Evolutionary conservation across 2,329 filamentous ascomycete species (phyloP).

Genomic region (Phialophora expanda): DNA sequence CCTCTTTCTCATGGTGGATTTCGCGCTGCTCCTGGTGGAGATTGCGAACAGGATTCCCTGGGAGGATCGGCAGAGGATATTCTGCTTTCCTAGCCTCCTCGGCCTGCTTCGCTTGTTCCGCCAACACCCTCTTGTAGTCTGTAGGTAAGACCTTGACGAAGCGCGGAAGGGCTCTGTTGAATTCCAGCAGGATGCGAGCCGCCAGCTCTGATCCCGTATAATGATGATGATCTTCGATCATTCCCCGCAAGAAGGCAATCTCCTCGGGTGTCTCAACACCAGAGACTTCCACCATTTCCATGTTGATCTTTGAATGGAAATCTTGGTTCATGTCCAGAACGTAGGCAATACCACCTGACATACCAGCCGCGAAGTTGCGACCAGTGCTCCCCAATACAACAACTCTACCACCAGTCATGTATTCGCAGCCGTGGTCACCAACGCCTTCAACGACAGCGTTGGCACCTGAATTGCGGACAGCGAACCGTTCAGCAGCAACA

Average conservation of each 20-base stretch:
- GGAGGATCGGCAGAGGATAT: conserved; percentile 78
- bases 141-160: conserved; percentile 93
- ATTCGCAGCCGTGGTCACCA: conserved; percentile 96
- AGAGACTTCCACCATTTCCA: conserved; percentile 94
- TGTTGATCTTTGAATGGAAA: conserved; percentile 92
- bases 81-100: conserved; percentile 83
- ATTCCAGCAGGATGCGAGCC: conserved; percentile 91
- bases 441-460: conserved; percentile 96
- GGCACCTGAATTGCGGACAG: conserved; percentile 93
- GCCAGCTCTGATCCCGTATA: conserved; percentile 96
- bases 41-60: conserved; percentile 65
- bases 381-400: conserved; percentile 86
- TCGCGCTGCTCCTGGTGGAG: conserved; percentile 61
- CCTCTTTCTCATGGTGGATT: conserved; percentile 64
- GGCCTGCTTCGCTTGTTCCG: conserved; percentile 83
- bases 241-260: conserved; percentile 84
- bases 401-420: conserved; percentile 96
- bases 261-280: conserved; percentile 82
- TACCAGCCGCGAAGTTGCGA: conserved; percentile 96
- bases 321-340: conserved; percentile 87
- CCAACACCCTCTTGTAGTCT: conserved; percentile 92
- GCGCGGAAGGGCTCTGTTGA: conserved; percentile 84
- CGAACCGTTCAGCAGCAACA: conserved; percentile 94
- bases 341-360: conserved; percentile 97
- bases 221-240: conserved; percentile 96